Base-by-base conservation (phyloP, 768 basidiomycete genomes). In the Tylopilus vinaceipallidus region DNA sequence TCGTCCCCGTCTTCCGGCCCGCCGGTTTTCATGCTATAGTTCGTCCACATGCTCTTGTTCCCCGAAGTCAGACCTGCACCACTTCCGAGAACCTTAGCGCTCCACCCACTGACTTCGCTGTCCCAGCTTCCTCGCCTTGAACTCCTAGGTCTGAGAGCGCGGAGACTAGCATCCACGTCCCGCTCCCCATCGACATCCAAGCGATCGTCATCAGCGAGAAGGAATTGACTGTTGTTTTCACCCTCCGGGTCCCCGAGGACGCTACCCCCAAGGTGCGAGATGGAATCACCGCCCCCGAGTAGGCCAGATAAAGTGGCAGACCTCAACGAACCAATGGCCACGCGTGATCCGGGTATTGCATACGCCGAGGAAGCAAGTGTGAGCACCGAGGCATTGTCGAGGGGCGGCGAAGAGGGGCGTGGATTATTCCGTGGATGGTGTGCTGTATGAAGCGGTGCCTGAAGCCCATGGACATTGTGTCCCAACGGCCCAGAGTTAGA, bases 401-500 rank as follows among this genome's bases (percentile, higher is more conserved):
- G 74, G 1, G 95, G 95, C 19, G 91, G 88, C 6, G 91, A 91
- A 14, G 88, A 87, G 20, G 97, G 95, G 20, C 90, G 83, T 1
- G 95, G 95, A 63, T 99, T 99, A 68, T 97, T 91, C 39, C 93
- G 82, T 10, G 95, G 95, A 70, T 98, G 93, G 46, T 91, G 92
- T n/a, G 81, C 73, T 0, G 93, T 92, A 65, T 95, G 92, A 30
- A 88, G 77, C 0, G 95, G 95, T 9, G 91, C 91, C 63, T 94
- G 91, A 16, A 87, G 54, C 26, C 65, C 60, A 50, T 66, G 64
- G 9, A 55, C 55, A 19, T 61, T 53, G 44, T 56, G 52, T 49
- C 60, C 68, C 39, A 68, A 58, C 36, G 58, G 62, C 27, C 65
- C 66, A 34, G 71, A 62, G 36, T 69, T 73, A 14, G 65, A 50